phyloP scores from a whole-genome alignment of 148 eudicot species.

The Diospyros kaki region DNA sequence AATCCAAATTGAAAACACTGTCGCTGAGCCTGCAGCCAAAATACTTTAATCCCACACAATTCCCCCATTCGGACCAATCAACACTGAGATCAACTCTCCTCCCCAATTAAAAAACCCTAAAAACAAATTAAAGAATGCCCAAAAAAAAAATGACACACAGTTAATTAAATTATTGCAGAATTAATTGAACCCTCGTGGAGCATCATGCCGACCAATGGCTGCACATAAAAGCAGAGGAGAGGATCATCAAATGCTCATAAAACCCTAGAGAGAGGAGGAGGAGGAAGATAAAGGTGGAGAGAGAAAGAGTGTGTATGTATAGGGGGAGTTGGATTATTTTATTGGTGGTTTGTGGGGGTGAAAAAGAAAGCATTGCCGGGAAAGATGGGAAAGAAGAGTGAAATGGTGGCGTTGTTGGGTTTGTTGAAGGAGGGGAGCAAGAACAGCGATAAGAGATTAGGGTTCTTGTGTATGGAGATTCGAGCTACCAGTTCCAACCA shows the following conservation, averaged over 20 bases:
- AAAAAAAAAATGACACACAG: not conserved
- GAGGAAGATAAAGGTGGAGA: not conserved
- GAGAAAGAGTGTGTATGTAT: slow-evolving; percentile 6
- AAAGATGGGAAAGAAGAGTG: slow-evolving; percentile 24
- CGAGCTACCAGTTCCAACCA: slow-evolving; percentile 33
- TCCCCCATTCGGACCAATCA: not conserved
- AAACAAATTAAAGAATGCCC: too few species aligned
- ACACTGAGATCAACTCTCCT: too few species aligned
- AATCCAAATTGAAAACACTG: not conserved
- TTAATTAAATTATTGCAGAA: not conserved
- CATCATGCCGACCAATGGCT: not conserved
- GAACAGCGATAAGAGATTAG: not conserved
- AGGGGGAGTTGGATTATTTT: not conserved
- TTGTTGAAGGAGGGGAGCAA: slow-evolving; percentile 3
- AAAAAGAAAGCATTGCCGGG: slow-evolving; percentile 35
- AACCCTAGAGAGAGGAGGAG: not conserved
- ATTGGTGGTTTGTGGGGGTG: slow-evolving; percentile 9
- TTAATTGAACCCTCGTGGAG: slow-evolving; percentile 1
- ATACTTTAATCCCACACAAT: not conserved
- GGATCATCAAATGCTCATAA: not conserved
- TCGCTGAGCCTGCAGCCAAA: not conserved
- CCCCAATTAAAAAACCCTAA: too few species aligned
- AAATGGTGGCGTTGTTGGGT: slow-evolving; percentile 6
- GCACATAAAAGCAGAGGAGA: not conserved
- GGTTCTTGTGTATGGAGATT: slow-evolving; percentile 34